Evolutionary conservation across 1,284 basidiomycete species (phyloP), one percentile per base, ranked within the genome.

Genomic region (Leccinum fallax): DNA sequence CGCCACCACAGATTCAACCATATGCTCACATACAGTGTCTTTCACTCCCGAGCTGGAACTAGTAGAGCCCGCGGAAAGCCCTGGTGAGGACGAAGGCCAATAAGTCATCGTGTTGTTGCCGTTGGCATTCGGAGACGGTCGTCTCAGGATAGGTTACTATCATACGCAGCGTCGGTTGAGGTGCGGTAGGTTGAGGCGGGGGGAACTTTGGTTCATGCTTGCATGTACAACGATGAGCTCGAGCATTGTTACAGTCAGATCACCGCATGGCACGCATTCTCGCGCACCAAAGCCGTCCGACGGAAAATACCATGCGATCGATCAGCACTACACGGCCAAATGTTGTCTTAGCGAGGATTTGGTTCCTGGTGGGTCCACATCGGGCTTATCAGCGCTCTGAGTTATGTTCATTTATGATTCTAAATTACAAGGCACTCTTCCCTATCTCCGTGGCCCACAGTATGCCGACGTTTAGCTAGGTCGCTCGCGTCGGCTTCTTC

Each of bases 401-500:
- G 28, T 28, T 28, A 28, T 28, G 28, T 28, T 28, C 28, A 28
- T 28, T 28, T 28, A 28, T 28, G 28, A 28, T 28, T 28, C 28
- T 28, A 28, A 28, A 28, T 26, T 89, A 94, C 77, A 88, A 90
- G 77, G 92, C 90, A 67, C 6, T 62, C 34, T 28, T 59, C 34
- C 2, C 10, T 40, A 32, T 46, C 15, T 7, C 36, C 26, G 10
- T 30, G 15, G 5, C 26, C 55, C 13, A 26, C 57, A 10, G 24
- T 21, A 40, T 57, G 43, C 54, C n/a, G n/a, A 68, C 54, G 30
- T 34, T 51, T 32, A 9, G 46, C 13, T 68, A 94, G 91, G 80
- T 80, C 58, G 85, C 83, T 71, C 87, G 95, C 49, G 89, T 95
- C 61, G 74, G 78, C 13, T 95, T 97, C 83, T 97, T 97, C 80